These are phyloP conservation scores for Bipolaris cookei DNA, from an alignment of 2,329 filamentous ascomycete genomes.

Conservation along the genomic window DNA sequence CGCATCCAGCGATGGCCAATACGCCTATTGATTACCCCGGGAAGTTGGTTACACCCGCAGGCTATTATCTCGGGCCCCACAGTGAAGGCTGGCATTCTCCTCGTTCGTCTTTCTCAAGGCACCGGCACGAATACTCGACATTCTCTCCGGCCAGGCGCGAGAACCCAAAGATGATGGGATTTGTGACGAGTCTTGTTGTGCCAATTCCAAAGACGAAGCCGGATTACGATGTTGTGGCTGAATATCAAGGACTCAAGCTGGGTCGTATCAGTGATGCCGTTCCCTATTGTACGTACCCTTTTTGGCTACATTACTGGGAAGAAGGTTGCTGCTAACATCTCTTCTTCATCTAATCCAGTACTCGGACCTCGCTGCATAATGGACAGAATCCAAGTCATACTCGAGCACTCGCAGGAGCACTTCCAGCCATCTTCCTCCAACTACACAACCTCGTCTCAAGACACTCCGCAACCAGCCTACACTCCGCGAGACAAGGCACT, in stretches of 20 bases:
- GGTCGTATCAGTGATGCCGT: conserved; percentile 8
- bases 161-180: neutral
- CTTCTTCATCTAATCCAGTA: neutral
- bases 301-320: neutral
- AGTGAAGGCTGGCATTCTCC: neutral
- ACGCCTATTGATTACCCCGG: neutral
- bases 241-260: conserved; percentile 6
- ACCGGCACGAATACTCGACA: neutral
- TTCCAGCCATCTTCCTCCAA: neutral
- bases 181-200: neutral
- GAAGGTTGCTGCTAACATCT: neutral
- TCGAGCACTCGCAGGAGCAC: neutral
- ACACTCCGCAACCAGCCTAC: neutral
- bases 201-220: conserved; percentile 1
- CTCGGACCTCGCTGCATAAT: conserved; percentile 6
- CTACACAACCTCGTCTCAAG: neutral
- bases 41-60: conserved; percentile 2
- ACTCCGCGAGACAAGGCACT: conserved; percentile 4
- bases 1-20: neutral
- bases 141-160: neutral
- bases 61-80: neutral
- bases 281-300: conserved; percentile 7
- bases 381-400: conserved; percentile 5
- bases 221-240: conserved; percentile 2
- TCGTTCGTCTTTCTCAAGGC: neutral